phyloP scores from a whole-genome alignment of 257 asterid genomes.

The Ballota nigra region DNA sequence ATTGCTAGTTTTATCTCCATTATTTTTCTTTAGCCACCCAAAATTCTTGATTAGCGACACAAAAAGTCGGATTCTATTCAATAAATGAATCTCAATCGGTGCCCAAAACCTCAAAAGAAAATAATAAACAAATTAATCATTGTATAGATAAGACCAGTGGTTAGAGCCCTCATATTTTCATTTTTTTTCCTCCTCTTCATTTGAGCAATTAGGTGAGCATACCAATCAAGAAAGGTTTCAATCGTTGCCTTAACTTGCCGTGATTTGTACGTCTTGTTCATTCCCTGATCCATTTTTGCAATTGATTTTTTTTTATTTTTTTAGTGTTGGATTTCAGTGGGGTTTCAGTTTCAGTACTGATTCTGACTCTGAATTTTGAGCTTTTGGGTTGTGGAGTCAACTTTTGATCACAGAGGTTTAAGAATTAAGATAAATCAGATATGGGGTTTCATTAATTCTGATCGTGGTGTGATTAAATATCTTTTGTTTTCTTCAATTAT shows the following conservation, averaged over 20 bases:
- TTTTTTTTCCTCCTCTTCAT: slow-evolving; percentile 12
- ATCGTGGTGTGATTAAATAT: slow-evolving; percentile 8
- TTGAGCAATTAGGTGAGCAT: slow-evolving; percentile 20
- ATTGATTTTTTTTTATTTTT: slow-evolving; percentile 23
- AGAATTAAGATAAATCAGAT: slow-evolving; percentile 22
- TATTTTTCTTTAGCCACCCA: not conserved
- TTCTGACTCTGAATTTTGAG: slow-evolving; percentile 29
- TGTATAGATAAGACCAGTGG: slow-evolving; percentile 29
- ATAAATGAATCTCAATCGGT: slow-evolving; percentile 38
- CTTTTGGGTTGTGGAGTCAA: slow-evolving; percentile 23
- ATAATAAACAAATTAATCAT: slow-evolving; percentile 22
- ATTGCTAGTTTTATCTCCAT: not conserved
- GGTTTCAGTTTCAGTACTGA: slow-evolving; percentile 27
- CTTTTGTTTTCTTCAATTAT: not conserved
- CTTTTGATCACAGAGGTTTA: slow-evolving; percentile 20
- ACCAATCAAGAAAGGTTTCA: slow-evolving; percentile 10
- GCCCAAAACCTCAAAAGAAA: not conserved
- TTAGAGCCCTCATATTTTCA: slow-evolving; percentile 18
- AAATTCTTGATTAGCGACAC: not conserved
- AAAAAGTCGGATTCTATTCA: slow-evolving; percentile 24
- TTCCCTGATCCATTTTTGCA: slow-evolving; percentile 20
- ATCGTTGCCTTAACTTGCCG: slow-evolving; percentile 13
- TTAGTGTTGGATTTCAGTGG: slow-evolving; percentile 28
- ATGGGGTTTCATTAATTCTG: slow-evolving; percentile 34
- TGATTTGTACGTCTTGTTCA: slow-evolving; percentile 6